phyloP scores from a whole-genome alignment of 2,329 filamentous ascomycete species.

The Curvularia hawaiiensis region DNA sequence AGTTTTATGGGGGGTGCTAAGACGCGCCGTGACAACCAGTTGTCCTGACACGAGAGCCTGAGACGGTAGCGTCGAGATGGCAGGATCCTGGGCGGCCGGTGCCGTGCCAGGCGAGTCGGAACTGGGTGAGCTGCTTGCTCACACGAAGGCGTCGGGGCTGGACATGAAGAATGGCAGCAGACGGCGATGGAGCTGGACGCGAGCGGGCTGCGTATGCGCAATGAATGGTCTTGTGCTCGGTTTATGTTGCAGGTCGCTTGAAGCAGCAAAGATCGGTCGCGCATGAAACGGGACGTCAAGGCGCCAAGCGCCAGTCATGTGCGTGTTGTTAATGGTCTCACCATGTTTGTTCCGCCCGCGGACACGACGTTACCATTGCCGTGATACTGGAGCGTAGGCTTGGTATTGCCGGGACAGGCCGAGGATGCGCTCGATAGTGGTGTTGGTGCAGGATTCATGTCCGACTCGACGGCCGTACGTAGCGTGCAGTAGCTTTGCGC shows the following conservation, averaged over 20 bases:
- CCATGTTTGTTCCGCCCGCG: neutral
- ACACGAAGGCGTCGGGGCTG: neutral
- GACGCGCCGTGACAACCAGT: conserved; percentile 9
- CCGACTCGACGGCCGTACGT: neutral
- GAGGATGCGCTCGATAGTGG: neutral
- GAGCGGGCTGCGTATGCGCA: neutral
- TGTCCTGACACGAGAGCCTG: conserved; percentile 6
- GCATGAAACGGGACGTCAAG: conserved; percentile 14
- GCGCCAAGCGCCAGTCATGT: conserved; percentile 12
- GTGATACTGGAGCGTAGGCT: neutral
- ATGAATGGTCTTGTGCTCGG: conserved; percentile 4
- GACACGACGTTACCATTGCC: neutral
- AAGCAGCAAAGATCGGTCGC: conserved; percentile 9
- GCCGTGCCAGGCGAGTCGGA: neutral
- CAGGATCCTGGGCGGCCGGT: neutral
- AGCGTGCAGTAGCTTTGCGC: conserved; percentile 7
- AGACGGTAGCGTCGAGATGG: conserved; percentile 9
- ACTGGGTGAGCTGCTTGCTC: neutral
- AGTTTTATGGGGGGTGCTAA: conserved; percentile 8
- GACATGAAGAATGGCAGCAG: neutral
- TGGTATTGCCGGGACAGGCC: neutral
- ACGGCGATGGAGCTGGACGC: neutral
- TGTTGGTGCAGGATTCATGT: too few species aligned
- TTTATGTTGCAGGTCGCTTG: conserved; percentile 9
- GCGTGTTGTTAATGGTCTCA: neutral